A percentile compares a stretch with the other conserved stretches of the same genome.
Evolutionary conservation across 176 grass and related monocot species (phyloP).

Genomic region (Aegilops sharonensis): DNA sequence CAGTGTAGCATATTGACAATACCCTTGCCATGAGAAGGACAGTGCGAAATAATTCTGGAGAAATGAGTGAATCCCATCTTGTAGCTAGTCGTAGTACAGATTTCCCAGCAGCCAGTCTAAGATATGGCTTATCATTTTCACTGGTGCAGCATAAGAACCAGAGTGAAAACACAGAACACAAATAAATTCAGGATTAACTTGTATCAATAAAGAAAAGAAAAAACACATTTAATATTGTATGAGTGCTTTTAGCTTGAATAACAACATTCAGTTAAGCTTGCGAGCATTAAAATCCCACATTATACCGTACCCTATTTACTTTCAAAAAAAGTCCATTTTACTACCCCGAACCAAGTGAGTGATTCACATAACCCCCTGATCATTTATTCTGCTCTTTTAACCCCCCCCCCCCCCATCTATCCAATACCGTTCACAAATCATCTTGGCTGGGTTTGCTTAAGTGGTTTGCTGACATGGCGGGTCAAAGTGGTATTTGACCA

Average conservation of each 20-base stretch:
- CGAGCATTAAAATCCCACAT: not conserved
- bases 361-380: too few species aligned
- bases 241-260: conserved; percentile 23
- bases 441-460: too few species aligned
- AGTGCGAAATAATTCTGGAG: conserved; percentile 65
- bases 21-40: conserved; percentile 78
- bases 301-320: not conserved
- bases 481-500: too few species aligned
- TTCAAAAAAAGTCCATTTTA: too few species aligned
- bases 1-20: conserved; percentile 32
- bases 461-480: too few species aligned
- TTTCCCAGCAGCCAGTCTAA: conserved; percentile 77
- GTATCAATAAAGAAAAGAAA: conserved; percentile 23
- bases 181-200: conserved; percentile 34
- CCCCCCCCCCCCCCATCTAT: too few species aligned
- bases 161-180: conserved; percentile 12
- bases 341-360: too few species aligned
- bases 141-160: conserved; percentile 40
- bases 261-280: not conserved
- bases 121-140: conserved; percentile 62
- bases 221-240: not conserved
- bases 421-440: too few species aligned
- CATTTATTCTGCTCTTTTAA: too few species aligned
- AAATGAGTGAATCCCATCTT: conserved; percentile 87
- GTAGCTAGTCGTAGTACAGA: conserved; percentile 74